Conservation (phyloP, 768 basidiomycete genomes). For the Amylocystis lapponica region DNA sequence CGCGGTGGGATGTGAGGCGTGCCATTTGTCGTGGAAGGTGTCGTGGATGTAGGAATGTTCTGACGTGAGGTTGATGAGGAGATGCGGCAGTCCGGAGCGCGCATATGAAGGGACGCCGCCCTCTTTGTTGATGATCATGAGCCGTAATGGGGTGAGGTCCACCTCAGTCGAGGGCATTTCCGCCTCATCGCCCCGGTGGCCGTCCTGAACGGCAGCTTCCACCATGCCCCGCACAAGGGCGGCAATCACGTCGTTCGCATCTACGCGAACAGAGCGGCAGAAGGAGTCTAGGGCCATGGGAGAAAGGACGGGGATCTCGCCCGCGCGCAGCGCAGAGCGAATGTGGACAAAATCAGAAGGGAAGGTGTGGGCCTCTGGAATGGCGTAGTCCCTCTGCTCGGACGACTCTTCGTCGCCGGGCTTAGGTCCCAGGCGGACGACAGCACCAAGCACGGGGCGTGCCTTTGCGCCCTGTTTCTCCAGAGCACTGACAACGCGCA, state of each 20-base stretch:
- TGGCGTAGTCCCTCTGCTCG: conserved; percentile 28
- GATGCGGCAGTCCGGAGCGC: conserved; percentile 88
- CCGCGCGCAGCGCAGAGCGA: conserved; percentile 82
- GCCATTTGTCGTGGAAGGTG: conserved; percentile 80
- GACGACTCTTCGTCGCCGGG: conserved; percentile 37
- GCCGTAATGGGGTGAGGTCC: conserved; percentile 88
- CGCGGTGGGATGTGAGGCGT: conserved; percentile 72
- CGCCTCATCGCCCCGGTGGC: conserved; percentile 28
- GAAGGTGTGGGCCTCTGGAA: conserved; percentile 75
- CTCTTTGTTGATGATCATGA: conserved; percentile 97
- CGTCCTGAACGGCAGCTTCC: conserved; percentile 45
- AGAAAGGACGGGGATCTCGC: conserved; percentile 94
- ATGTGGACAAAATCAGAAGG: conserved; percentile 79
- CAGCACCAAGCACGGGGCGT: conserved; percentile 81
- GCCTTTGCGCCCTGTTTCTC: conserved; percentile 83
- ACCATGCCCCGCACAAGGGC: conserved; percentile 85
- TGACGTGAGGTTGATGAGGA: conserved; percentile 88
- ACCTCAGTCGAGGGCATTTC: conserved; percentile 41
- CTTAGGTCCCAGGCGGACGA: conserved; percentile 79
- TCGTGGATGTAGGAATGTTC: conserved; percentile 81
- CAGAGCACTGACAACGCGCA: conserved; percentile 76
- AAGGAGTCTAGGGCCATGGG: conserved; percentile 91
- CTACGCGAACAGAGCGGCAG: conserved; percentile 79
- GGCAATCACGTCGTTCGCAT: conserved; percentile 83
- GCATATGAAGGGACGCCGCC: conserved; percentile 98